Base-by-base conservation (phyloP, 2,329 filamentous ascomycete genomes). In the Colletotrichum sp. region DNA sequence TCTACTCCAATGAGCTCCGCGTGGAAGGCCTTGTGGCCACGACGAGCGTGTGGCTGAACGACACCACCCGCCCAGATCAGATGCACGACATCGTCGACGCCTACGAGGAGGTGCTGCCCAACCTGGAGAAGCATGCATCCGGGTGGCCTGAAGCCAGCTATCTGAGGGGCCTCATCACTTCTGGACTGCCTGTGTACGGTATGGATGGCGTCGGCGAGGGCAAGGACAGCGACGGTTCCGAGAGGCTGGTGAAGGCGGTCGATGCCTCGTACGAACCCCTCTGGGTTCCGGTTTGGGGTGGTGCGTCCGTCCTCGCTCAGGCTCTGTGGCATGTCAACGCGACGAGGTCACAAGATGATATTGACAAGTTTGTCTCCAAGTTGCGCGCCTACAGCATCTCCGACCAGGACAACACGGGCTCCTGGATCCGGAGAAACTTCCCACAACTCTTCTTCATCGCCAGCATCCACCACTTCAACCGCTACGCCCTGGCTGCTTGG, bases 331-430 rank as follows among this genome's bases (percentile, higher is more conserved):
- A 86, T 12, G 82, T 87, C 61, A 82, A 83, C 55, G 82, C 84
- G 61, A 78, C 79, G 30, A 81, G 81, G 68, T 76, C 80, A 15
- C 70, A 79, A 5, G 77, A 77, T 1, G 83, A 87, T 4, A 78
- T 82, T 2, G 79, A 80, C 0, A 72, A 67, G 0, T 83, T 89
- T n/a, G 79, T 83, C 4, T 78, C 79, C 3, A 86, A 86, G 69
- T 77, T 89, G 4, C 83, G 87, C 28, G 83, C 88, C 10, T 88
- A 89, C 78, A 82, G 88, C 32, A 89, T 90, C 67, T 89, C 87
- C n/a, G 89, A 90, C 74, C 89, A 90, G 77, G 88, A 90, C 66
- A 86, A 91, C 68, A 85, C 87, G 0, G 88, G 87, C 1, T 80
- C 84, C 4, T 90, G 88, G 88, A 87, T 91, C 52, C 86, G 89